Percentiles rank a stretch among this genome's conserved stretches.
These are phyloP conservation scores for Fonsecaea erecta DNA, from an alignment of 2,329 filamentous ascomycete species.

Conservation along the genomic window DNA sequence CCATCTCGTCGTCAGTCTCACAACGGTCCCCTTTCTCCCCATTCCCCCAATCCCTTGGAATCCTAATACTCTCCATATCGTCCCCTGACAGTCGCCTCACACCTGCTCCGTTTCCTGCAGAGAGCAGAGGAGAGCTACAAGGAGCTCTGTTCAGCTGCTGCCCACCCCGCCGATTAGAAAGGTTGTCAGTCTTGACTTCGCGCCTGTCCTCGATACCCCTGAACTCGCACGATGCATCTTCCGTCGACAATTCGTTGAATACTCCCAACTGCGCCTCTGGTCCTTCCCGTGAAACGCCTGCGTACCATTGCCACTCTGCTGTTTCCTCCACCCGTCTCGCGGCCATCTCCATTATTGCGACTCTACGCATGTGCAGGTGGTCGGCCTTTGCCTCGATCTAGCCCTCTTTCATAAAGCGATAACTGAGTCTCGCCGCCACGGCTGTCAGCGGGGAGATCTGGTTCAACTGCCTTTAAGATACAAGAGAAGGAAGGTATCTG, in stretches of 20 bases:
- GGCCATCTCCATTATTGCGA: not conserved
- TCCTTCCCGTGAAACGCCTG: conserved; percentile 1
- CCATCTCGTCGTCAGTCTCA: conserved; percentile 22
- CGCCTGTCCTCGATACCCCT: not conserved
- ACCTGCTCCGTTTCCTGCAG: not conserved
- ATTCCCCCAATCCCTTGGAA: not conserved
- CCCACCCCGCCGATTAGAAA: not conserved
- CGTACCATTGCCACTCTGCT: conserved; percentile 2
- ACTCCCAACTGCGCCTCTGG: not conserved
- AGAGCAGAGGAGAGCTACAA: not conserved
- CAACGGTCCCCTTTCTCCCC: conserved; percentile 4
- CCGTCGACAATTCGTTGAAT: conserved; percentile 3
- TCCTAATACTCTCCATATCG: not conserved
- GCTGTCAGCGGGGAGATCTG: not conserved
- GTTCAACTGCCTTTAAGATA: not conserved
- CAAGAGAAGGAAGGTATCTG: not conserved
- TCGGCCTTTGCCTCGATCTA: not conserved
- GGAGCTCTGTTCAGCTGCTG: not conserved
- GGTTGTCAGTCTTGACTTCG: not conserved
- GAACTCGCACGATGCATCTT: conserved; percentile 14
- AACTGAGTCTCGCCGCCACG: not conserved
- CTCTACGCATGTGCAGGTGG: not conserved
- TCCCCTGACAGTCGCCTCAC: conserved; percentile 7
- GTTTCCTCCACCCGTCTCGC: not conserved
- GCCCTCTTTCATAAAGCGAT: not conserved